Conservation (phyloP, 495 filamentous ascomycete genomes). For the Hapsidospora chrysogenum region DNA sequence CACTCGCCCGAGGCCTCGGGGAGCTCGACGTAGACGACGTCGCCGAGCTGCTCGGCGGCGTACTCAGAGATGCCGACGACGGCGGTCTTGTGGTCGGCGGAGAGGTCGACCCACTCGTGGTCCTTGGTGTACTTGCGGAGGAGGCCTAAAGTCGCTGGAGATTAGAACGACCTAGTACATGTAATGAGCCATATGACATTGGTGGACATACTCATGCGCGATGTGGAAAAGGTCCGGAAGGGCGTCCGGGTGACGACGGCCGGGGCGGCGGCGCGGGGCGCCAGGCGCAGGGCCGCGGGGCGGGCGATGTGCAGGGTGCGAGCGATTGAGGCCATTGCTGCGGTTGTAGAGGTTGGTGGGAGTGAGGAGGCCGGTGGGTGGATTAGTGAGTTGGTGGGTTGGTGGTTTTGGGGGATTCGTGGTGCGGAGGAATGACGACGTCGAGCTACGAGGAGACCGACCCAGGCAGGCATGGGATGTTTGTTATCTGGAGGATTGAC, state of each 20-base stretch:
- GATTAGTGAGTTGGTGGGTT: no score
- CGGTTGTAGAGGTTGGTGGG: no score
- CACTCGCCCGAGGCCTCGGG: conserved; percentile 41
- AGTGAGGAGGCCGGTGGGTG: no score
- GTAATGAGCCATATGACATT: no score
- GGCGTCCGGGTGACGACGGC: conserved; percentile 11
- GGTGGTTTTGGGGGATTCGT: no score
- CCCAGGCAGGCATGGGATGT: no score
- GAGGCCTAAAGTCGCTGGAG: no score
- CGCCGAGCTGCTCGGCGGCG: conserved; percentile 78
- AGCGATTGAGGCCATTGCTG: conserved; percentile 34
- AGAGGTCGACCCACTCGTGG: conserved; percentile 93
- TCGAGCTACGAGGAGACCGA: no score
- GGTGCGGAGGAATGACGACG: no score
- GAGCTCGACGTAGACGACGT: conserved; percentile 94
- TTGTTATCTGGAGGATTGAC: no score
- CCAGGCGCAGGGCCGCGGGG: conserved; percentile 20
- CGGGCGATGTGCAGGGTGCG: conserved; percentile 26
- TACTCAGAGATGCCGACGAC: conserved; percentile 77
- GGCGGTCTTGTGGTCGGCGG: conserved; percentile 51
- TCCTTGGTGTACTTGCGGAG: conserved; percentile 90
- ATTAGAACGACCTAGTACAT: no score
- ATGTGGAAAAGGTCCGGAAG: conserved; percentile 25
- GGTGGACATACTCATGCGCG: conserved; percentile 20
- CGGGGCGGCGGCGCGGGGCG: conserved; percentile 17